Conservation (phyloP, 2,329 filamentous ascomycete genomes). For the Cordyceps cateniannulata region DNA sequence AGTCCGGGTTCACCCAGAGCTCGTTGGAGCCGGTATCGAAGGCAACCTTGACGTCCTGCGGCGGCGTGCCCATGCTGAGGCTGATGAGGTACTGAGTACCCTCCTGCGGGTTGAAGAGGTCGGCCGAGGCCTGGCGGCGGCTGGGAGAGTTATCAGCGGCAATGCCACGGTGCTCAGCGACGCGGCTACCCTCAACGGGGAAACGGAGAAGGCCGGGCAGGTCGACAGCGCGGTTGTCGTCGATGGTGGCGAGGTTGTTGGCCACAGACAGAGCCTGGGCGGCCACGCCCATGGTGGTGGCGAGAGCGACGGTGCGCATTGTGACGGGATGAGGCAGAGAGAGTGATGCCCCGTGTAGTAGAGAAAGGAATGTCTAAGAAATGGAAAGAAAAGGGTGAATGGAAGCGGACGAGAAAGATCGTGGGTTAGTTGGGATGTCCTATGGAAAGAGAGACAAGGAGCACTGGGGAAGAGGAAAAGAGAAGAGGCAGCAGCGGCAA, state of each 20-base stretch:
- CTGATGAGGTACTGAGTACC: constrained; percentile 15
- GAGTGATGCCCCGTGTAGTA: not conserved
- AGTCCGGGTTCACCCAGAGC: constrained; percentile 57
- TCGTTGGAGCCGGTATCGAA: constrained; percentile 56
- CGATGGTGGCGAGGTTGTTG: constrained; percentile 17
- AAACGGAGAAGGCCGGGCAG: constrained; percentile 10
- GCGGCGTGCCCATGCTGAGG: constrained; percentile 46
- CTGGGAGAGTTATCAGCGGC: too few relatives aligned
- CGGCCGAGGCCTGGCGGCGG: constrained; percentile 4
- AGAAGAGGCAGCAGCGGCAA: not conserved
- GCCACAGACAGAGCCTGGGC: constrained; percentile 2
- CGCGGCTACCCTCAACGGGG: constrained; percentile 1
- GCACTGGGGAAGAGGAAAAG: not conserved
- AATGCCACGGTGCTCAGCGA: not conserved
- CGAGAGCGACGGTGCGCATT: constrained; percentile 4
- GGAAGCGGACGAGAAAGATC: not conserved
- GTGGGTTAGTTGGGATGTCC: not conserved
- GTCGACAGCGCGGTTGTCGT: constrained; percentile 16
- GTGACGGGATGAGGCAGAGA: not conserved
- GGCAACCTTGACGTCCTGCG: constrained; percentile 47
- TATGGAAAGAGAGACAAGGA: not conserved
- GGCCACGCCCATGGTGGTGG: constrained; percentile 1
- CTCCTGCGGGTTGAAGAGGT: not conserved
- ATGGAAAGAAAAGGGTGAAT: not conserved
- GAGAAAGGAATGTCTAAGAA: constrained; percentile 1